Evolutionary conservation across 2,329 filamentous ascomycete species (phyloP).

Genomic region (Fusarium sterilihyphosum): DNA sequence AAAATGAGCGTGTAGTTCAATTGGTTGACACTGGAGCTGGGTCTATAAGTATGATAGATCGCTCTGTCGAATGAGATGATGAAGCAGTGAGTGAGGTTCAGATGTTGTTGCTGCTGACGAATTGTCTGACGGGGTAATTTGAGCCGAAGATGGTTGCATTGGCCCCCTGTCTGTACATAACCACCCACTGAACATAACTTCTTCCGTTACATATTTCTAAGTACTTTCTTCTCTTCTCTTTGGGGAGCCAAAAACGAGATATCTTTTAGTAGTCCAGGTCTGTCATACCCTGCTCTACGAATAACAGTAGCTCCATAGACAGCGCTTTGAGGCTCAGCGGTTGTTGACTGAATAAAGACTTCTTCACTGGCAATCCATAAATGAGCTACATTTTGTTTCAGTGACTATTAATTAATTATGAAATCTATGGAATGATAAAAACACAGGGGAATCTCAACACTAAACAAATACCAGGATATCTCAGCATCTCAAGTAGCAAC

Average conservation of each 20-base stretch:
- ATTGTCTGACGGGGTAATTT: not conserved
- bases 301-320: not conserved
- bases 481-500: not conserved
- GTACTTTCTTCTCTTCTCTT: not conserved
- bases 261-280: too few species aligned
- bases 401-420: not conserved
- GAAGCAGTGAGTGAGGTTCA: not conserved
- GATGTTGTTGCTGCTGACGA: not conserved
- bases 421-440: not conserved
- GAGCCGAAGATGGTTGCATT: not conserved
- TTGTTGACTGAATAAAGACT: not conserved
- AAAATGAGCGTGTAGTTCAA: not conserved
- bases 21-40: not conserved
- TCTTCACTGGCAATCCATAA: not conserved
- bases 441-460: slow-evolving; percentile 3
- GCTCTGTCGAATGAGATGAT: not conserved
- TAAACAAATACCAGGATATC: not conserved
- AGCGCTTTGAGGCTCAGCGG: not conserved
- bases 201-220: not conserved
- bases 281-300: not conserved
- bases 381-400: not conserved
- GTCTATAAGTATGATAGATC: not conserved
- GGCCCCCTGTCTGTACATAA: not conserved
- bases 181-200: not conserved
- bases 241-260: not conserved